A percentile compares a stretch with the other conserved stretches of the same genome.
These are phyloP conservation scores for Petrea volubilis DNA, from an alignment of 257 asterid species.

Conservation along the genomic window DNA sequence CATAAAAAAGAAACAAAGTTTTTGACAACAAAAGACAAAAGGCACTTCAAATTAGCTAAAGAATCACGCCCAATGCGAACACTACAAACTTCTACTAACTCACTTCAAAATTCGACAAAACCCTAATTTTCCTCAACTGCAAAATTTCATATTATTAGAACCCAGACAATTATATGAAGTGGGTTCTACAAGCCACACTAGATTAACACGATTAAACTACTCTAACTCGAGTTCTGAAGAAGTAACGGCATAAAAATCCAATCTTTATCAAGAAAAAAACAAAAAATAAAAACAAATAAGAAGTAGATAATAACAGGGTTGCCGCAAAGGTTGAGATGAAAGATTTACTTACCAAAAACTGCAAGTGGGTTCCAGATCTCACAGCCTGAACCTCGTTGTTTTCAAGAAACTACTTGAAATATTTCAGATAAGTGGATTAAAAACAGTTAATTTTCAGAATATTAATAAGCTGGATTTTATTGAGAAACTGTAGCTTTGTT, in stretches of 20 bases:
- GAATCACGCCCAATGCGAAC: neutral
- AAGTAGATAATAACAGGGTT: neutral
- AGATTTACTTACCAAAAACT: constrained; percentile 29
- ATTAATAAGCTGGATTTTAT: neutral
- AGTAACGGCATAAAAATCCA: constrained; percentile 20
- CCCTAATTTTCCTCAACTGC: constrained; percentile 13
- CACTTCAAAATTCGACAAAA: neutral
- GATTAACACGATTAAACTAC: constrained; percentile 13
- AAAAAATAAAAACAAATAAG: neutral
- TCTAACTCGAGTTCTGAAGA: neutral
- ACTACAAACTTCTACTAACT: neutral
- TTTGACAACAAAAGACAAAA: neutral
- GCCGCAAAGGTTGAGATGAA: neutral
- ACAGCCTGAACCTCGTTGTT: constrained; percentile 8
- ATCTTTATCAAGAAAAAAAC: constrained; percentile 16
- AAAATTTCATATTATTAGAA: constrained; percentile 7
- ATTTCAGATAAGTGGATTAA: neutral
- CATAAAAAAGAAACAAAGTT: neutral
- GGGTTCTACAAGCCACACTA: neutral
- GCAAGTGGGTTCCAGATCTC: constrained; percentile 35
- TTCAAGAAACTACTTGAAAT: constrained; percentile 10
- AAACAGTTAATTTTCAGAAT: neutral
- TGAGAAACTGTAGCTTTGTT: neutral
- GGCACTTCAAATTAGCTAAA: constrained; percentile 13
- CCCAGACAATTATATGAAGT: constrained; percentile 2